phyloP scores from a whole-genome alignment of 2,329 filamentous ascomycete species.

The Cladosporium halotolerans region DNA sequence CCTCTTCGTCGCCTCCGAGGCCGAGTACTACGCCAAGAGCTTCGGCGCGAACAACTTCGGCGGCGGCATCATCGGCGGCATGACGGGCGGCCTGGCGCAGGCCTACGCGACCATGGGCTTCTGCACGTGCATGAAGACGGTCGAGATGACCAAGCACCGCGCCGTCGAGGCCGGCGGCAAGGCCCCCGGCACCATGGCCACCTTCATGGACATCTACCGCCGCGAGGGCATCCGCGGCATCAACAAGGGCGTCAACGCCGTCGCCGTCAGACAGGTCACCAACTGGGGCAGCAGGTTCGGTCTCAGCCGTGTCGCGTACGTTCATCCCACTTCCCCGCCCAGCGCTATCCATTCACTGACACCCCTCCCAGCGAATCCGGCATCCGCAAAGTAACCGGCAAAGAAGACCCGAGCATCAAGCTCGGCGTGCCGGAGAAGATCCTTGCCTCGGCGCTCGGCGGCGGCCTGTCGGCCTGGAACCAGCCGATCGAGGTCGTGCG shows the following conservation, averaged over 20 bases:
- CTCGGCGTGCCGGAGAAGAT: conserved; percentile 81
- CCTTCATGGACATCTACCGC: conserved; percentile 96
- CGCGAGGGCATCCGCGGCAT: conserved; percentile 90
- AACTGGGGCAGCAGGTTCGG: conserved; percentile 99
- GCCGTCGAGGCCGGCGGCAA: conserved; percentile 74
- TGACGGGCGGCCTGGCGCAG: conserved; percentile 91
- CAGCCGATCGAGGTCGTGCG: conserved; percentile 99
- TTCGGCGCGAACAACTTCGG: conserved; percentile 80
- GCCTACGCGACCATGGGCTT: conserved; percentile 99
- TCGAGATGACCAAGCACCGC: conserved; percentile 99
- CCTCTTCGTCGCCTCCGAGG: conserved; percentile 97
- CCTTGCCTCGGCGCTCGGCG: conserved; percentile 75
- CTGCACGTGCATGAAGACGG: conserved; percentile 99
- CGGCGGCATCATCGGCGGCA: conserved; percentile 82
- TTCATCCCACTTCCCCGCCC: conserved; percentile 4
- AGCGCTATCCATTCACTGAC: not conserved
- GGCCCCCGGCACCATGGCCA: conserved; percentile 84
- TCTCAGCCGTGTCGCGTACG: conserved; percentile 70
- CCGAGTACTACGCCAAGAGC: conserved; percentile 81
- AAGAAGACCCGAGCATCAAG: conserved; percentile 67
- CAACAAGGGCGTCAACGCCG: conserved; percentile 97
- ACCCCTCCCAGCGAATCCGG: conserved; percentile 56
- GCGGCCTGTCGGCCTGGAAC: conserved; percentile 96
- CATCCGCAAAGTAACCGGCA: conserved; percentile 72
- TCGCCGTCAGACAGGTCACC: conserved; percentile 97